Conservation (phyloP, 139 green algal species). For the Edaphochlamys debaryana region DNA sequence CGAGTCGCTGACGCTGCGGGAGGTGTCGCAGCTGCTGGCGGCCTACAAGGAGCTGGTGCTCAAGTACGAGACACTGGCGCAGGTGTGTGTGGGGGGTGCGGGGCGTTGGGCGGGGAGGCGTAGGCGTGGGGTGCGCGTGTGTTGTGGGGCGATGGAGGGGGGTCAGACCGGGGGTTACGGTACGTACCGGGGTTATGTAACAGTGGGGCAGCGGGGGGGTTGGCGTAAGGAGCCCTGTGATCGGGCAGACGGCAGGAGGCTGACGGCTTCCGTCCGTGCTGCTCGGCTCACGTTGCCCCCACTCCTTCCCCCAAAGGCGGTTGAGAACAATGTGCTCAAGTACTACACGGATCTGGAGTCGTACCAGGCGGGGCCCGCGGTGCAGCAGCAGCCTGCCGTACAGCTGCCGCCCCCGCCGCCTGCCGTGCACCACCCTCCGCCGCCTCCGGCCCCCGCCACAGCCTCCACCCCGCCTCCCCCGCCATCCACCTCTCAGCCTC, state of each 20-base stretch:
- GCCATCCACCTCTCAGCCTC: neutral
- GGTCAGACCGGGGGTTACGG: too few species aligned
- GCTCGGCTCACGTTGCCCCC: too few species aligned
- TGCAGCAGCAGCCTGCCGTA: neutral
- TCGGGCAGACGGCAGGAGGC: too few species aligned
- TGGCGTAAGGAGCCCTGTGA: too few species aligned
- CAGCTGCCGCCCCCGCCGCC: neutral
- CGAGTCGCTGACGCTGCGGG: constrained; percentile 70
- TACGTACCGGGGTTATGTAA: too few species aligned
- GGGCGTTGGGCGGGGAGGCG: neutral
- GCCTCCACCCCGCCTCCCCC: neutral
- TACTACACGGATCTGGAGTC: constrained; percentile 37
- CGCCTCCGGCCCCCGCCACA: neutral
- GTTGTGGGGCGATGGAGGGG: neutral
- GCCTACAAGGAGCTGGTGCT: constrained; percentile 89
- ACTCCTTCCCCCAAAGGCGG: too few species aligned
- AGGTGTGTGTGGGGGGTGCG: constrained; percentile 1
- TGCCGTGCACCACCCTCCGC: neutral
- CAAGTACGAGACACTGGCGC: constrained; percentile 69
- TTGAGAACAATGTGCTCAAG: constrained; percentile 39
- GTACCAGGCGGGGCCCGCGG: constrained; percentile 12
- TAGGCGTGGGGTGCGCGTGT: neutral
- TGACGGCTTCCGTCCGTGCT: too few species aligned
- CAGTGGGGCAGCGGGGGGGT: too few species aligned
- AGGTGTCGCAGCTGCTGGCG: constrained; percentile 78